These are phyloP conservation scores for Rhododendron kiyosumense DNA, from an alignment of 148 eudicot species.

Conservation along the genomic window DNA sequence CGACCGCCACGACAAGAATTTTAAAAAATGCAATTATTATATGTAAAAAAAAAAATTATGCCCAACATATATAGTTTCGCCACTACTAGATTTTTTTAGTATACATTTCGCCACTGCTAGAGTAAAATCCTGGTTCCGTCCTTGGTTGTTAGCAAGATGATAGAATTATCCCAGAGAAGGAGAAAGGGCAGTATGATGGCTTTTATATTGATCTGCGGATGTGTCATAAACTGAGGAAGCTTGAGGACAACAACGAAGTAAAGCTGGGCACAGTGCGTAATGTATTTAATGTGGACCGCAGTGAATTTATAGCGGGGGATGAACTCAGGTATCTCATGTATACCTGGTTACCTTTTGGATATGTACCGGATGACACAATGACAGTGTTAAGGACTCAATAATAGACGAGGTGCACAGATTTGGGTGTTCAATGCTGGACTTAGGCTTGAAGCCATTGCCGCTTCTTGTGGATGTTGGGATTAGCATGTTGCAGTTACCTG, in stretches of 20 bases:
- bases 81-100: too few relatives aligned
- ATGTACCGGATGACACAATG: neutral
- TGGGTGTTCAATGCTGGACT: neutral
- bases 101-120: too few relatives aligned
- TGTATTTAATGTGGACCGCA: fast-evolving
- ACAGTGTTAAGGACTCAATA: neutral
- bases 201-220: neutral
- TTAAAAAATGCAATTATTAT: too few relatives aligned
- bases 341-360: neutral
- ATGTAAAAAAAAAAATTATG: too few relatives aligned
- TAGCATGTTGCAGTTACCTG: neutral
- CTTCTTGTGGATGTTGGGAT: neutral
- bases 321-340: neutral
- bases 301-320: neutral
- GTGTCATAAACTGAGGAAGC: neutral
- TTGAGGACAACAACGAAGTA: neutral
- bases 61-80: too few relatives aligned
- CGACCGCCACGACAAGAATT: too few relatives aligned
- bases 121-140: too few relatives aligned
- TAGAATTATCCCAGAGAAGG: too few relatives aligned
- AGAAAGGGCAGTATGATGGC: too few relatives aligned
- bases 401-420: neutral
- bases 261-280: too few relatives aligned
- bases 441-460: neutral
- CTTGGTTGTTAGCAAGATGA: too few relatives aligned